Evolutionary conservation across 495 filamentous ascomycete genomes (phyloP).

Genomic region (Podospora pseudocomata): DNA sequence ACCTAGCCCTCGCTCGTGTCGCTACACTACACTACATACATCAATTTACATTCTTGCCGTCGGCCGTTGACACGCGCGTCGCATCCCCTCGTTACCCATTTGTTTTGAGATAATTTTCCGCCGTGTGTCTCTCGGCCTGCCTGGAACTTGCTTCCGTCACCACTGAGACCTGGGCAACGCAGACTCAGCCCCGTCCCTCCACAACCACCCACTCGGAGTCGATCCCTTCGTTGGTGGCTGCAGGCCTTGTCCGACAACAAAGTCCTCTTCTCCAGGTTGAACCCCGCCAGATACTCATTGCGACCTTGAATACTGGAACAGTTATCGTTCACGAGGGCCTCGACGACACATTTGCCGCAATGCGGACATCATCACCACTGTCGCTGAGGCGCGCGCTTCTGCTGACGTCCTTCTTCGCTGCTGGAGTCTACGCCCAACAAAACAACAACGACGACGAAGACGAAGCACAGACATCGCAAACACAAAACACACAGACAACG

Average conservation of each 20-base stretch:
- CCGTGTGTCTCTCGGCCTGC: neutral
- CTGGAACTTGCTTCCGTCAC: neutral
- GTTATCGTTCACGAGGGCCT: too few species aligned
- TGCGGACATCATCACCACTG: constrained; percentile 26
- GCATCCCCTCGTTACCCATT: constrained; percentile 30
- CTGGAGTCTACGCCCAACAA: constrained; percentile 35
- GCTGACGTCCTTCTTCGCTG: constrained; percentile 31
- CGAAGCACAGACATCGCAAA: neutral
- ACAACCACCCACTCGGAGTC: constrained; percentile 2
- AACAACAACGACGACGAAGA: constrained; percentile 16
- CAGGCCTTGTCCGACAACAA: constrained; percentile 20
- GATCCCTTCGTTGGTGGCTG: constrained; percentile 19
- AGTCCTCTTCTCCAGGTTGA: neutral
- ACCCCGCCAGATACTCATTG: neutral
- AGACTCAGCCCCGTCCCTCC: constrained; percentile 7
- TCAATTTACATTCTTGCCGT: constrained; percentile 13
- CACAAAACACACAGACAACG: neutral
- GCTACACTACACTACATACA: neutral
- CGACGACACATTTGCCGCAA: constrained; percentile 13
- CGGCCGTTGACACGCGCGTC: constrained; percentile 20
- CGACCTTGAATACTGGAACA: neutral
- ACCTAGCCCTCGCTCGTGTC: too few species aligned
- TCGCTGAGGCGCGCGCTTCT: constrained; percentile 38
- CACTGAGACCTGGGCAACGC: constrained; percentile 16
- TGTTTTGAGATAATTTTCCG: constrained; percentile 17